Base-by-base conservation (phyloP, 768 basidiomycete species). In the Phlegmacium glaucopus region DNA sequence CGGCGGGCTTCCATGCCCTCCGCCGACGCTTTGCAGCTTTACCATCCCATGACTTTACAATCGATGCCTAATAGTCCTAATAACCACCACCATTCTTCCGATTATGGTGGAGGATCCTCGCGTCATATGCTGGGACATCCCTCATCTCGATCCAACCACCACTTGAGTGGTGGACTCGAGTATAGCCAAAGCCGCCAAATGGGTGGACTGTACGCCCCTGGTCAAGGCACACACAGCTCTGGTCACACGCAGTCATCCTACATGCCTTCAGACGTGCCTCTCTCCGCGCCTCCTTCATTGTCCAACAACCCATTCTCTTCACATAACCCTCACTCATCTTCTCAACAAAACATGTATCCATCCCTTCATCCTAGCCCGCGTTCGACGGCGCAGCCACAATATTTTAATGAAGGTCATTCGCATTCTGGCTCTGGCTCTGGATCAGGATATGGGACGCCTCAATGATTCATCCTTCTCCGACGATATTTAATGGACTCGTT, bases 21-120 rank as follows among this genome's bases (percentile, higher is more conserved):
- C 53, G 74, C 84, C 16, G 87, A 89, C 55, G 73, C 77, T 50
- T 69, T 90, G 22, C 85, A 87, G 59, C 72, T 90, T 34, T 90
- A 87, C 62, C 85, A 86, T 56, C 87, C 88, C 10, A 82, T 89
- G 79, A 80, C 84, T 7, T 76, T 89, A 17, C 86, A 87, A 62
- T 80, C 82, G 17, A 68, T 78, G 62, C 73, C 75, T 35, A 66
- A 62, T 54, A 61, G 62, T 37, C 61, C 61, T 43, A 57, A 54
- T 44, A 64, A 63, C 45, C 67, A 71, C 49, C 69, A 74, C 55
- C 69, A 72, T 52, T 64, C 56, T 43, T 62, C 70, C 13, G 76
- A 77, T 5, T 79, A 79, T 52, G 55, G 59, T 30, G 62, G 58
- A 39, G 49, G 53, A n/a, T 56, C 68, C 22, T 70, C 68, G 44